Base-by-base conservation (phyloP, 352 stramenopile genomes). In the Globisporangium cystogenes region DNA sequence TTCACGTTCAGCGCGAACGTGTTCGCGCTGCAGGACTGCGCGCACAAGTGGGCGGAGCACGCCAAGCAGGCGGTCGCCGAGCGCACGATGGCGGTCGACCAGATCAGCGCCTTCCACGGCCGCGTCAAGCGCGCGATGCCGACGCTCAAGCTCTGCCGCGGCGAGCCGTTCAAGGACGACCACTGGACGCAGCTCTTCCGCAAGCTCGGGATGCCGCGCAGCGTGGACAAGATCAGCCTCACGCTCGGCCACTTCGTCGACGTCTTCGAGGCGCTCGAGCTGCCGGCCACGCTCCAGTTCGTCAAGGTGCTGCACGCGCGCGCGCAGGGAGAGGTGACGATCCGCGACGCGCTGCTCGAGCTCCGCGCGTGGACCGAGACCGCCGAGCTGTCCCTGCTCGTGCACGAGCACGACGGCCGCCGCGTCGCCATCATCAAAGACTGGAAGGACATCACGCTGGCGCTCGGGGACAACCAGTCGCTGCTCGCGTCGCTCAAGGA, bases 131-230 rank as follows among this genome's bases (percentile, higher is more conserved):
- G 84, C 45, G 82, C 89, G 0, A 92, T 97, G 67, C 92, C 93
- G 0, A 80, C 86, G 4, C 78, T 98, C 24, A 98, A 98, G 65
- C 87, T 97, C 40, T 98, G 90, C 58, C 77, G 90, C 4, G 90
- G 95, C 15, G 93, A 98, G 50, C 86, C 90, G 16, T 98, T 98
- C 65, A 98, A 98, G 56, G 93, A 98, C 52, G 95, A 98, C 56
- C 95, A 98, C 64, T 98, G 95, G 95, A 93, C 77, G 0, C 83
- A 96, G 55, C 75, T 98, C 36, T 89, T 98, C 42, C 75, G 85
- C 16, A 98, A 98, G 39, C 76, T 98, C 1, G 80, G 87, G 1
- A 72, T 98, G 29, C 80, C 93, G 18, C 74, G 82, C 12, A 65
- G 68, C 1, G 84, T 98, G 0, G 70, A 90, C 33, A 85, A 97